Evolutionary conservation across 2,329 filamentous ascomycete genomes (phyloP).

Genomic region (Alternaria infectoria): DNA sequence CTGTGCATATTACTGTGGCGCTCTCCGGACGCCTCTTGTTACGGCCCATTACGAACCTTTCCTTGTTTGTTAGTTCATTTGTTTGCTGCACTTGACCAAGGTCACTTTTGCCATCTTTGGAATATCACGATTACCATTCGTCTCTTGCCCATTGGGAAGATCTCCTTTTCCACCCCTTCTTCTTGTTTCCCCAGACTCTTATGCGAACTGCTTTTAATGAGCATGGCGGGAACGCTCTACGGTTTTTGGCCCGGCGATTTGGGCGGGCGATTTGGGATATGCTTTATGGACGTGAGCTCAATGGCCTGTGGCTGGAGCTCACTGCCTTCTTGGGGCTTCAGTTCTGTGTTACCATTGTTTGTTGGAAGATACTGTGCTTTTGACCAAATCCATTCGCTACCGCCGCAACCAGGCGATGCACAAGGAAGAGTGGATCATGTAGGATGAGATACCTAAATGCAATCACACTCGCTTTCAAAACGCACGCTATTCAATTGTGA

Average conservation of each 20-base stretch:
- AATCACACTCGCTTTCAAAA: conserved; percentile 43
- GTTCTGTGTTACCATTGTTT: conserved; percentile 21
- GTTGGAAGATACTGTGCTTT: conserved; percentile 4
- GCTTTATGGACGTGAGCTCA: conserved; percentile 37
- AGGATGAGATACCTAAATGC: conserved; percentile 47
- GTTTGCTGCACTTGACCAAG: conserved; percentile 33
- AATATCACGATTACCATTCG: conserved; percentile 40
- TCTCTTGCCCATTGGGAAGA: conserved; percentile 30
- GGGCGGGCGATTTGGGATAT: conserved; percentile 17
- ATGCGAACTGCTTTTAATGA: conserved; percentile 46
- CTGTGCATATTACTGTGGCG: conserved; percentile 47
- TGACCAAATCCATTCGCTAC: conserved; percentile 16
- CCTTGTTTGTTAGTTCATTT: conserved; percentile 33
- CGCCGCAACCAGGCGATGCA: conserved; percentile 9
- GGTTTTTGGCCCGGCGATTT: conserved; percentile 22
- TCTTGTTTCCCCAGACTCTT: conserved; percentile 29
- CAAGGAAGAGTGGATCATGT: conserved; percentile 28
- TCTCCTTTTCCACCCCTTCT: conserved; percentile 34
- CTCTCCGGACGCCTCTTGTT: conserved; percentile 34
- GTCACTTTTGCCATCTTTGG: conserved; percentile 25
- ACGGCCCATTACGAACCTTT: conserved; percentile 48
- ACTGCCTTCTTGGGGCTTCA: conserved; percentile 42
- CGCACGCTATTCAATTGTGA: background rate
- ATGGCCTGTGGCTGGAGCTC: conserved; percentile 45
- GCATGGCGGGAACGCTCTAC: conserved; percentile 35